These are phyloP conservation scores for Coniochaeta sp. DNA, from an alignment of 2,329 filamentous ascomycete species.

Conservation along the genomic window DNA sequence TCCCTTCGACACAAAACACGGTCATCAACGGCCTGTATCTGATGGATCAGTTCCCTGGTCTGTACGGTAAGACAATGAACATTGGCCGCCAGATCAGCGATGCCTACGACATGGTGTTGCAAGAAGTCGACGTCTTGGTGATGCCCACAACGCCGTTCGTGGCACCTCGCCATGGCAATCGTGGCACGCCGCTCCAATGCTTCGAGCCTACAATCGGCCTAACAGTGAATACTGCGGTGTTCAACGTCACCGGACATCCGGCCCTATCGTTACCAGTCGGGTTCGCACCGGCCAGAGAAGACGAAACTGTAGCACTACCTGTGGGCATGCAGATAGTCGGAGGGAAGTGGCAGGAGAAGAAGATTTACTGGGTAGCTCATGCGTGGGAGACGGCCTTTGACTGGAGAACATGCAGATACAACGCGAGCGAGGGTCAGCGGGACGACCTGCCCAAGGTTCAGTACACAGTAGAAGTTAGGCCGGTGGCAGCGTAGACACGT, in stretches of 20 bases:
- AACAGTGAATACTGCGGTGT: constrained; percentile 47
- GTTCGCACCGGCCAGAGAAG: constrained; percentile 30
- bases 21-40: constrained; percentile 44
- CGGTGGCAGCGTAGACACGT: neutral
- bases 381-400: constrained; percentile 38
- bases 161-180: constrained; percentile 31
- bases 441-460: neutral
- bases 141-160: constrained; percentile 42
- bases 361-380: constrained; percentile 32
- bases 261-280: constrained; percentile 45
- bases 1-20: constrained; percentile 46
- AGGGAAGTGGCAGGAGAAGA: constrained; percentile 40
- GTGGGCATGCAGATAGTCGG: constrained; percentile 50
- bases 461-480: neutral
- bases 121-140: constrained; percentile 33
- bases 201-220: constrained; percentile 44
- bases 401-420: constrained; percentile 23
- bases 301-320: constrained; percentile 30
- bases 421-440: neutral
- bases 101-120: constrained; percentile 32
- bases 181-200: constrained; percentile 31
- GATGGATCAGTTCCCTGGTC: constrained; percentile 30
- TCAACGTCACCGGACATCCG: constrained; percentile 50
- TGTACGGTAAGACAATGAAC: constrained; percentile 42
- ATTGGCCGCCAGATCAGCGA: constrained; percentile 36